A percentile compares a stretch with the other conserved stretches of the same genome.
phyloP scores from a whole-genome alignment of 2,329 filamentous ascomycete species.

The Cylindrodendrum hubeiense region DNA sequence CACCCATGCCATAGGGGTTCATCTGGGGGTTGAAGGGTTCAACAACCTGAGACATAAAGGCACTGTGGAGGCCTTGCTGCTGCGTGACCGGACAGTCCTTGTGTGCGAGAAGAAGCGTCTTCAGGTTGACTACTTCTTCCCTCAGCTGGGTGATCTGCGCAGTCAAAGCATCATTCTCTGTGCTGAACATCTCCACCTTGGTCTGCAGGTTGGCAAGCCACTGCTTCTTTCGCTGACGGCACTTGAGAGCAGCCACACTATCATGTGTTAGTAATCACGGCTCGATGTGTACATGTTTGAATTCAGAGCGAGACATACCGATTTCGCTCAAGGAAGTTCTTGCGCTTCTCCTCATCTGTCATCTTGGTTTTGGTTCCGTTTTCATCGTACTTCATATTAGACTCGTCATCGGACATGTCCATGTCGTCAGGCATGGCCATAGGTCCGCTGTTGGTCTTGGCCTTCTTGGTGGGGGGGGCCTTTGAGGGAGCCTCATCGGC shows the following conservation, averaged over 20 bases:
- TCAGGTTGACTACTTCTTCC: constrained; percentile 95
- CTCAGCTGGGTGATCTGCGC: constrained; percentile 85
- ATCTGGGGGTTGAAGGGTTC: constrained; percentile 68
- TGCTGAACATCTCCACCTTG: constrained; percentile 93
- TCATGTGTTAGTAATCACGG: constrained; percentile 13
- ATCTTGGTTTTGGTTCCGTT: constrained; percentile 43
- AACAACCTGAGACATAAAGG: constrained; percentile 68
- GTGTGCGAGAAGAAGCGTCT: constrained; percentile 91
- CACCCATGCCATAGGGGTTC: constrained; percentile 71
- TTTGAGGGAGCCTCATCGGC: constrained; percentile 76
- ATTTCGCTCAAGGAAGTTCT: constrained; percentile 97
- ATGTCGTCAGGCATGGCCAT: constrained; percentile 58
- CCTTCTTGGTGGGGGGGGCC: constrained; percentile 75
- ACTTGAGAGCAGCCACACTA: constrained; percentile 96
- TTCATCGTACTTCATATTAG: constrained; percentile 44
- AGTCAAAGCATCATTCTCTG: constrained; percentile 89
- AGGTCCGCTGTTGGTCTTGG: constrained; percentile 60
- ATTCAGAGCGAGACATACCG: constrained; percentile 70
- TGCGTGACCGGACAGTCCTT: constrained; percentile 96
- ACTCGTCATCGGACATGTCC: constrained; percentile 66
- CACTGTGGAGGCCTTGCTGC: constrained; percentile 75
- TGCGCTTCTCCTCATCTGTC: constrained; percentile 92
- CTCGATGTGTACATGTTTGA: neutral
- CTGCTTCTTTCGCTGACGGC: constrained; percentile 97
- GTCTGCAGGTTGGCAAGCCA: constrained; percentile 95